Conservation (phyloP, 2,329 filamentous ascomycete species). For the Colletotrichum magnum region DNA sequence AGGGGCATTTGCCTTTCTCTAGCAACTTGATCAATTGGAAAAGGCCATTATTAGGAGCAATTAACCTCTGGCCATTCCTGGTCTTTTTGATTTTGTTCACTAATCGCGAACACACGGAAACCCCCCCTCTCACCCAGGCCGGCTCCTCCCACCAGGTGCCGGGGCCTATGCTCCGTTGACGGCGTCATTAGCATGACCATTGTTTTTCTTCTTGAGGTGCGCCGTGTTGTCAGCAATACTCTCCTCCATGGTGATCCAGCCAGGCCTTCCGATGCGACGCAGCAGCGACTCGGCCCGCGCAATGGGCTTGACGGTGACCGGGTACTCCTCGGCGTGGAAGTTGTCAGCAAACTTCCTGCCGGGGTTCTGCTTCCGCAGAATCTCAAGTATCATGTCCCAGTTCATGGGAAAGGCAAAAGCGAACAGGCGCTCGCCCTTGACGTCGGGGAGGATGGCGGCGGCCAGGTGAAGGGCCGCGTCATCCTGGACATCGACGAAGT, state of each 20-base stretch:
- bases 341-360: constrained; percentile 41
- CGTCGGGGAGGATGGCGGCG: constrained; percentile 60
- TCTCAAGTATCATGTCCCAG: constrained; percentile 58
- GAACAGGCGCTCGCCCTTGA: constrained; percentile 66
- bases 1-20: no score
- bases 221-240: constrained; percentile 18
- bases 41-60: no score
- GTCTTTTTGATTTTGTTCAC: no score
- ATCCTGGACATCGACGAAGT: constrained; percentile 64
- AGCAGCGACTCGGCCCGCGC: constrained; percentile 11
- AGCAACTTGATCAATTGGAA: no score
- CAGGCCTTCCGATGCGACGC: not conserved
- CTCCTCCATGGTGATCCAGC: constrained; percentile 17
- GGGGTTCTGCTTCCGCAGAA: constrained; percentile 44
- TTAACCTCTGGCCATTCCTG: no score
- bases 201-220: not conserved
- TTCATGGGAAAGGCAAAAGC: constrained; percentile 63
- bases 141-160: not conserved
- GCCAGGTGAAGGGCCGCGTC: constrained; percentile 66
- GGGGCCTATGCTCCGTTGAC: not conserved
- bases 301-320: constrained; percentile 23
- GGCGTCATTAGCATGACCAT: not conserved
- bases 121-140: no score
- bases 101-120: no score
- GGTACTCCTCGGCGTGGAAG: constrained; percentile 18